Base-by-base conservation (phyloP, 2,329 filamentous ascomycete genomes). In the Fusarium lateritium region DNA sequence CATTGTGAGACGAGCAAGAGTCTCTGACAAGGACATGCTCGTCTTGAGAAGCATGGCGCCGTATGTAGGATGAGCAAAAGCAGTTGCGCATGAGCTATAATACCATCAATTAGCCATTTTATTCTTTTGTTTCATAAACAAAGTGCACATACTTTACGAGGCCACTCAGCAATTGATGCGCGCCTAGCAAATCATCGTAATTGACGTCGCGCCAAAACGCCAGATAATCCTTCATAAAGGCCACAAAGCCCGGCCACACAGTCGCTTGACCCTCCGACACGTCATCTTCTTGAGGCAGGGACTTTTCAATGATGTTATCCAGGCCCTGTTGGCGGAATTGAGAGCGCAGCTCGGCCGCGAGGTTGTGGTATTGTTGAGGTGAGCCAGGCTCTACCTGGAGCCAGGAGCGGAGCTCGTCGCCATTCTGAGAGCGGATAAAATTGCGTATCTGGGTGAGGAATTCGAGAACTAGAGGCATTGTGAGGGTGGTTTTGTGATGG, bases 31-130 rank as follows among this genome's bases (percentile, higher is more conserved):
- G 31, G 92, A 91, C 73, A 97, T 90, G 76, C 94, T 92, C 5
- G 93, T 94, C 42, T 93, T 91, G 40, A 98, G 88, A 73, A 98
- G 89, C 73, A 97, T 86, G 31, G 91, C 87, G 33, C 95, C 95
- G 76, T 94, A 90, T 14, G 89, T 90, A 3, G 91, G 89, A 74
- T 97, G 91, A 8, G 90, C 89, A 47, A 98, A 88, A 1, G 94
- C 94, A 21, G 92, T 92, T 26, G 94, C 92, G 72, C 92, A 96
- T 73, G 94, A 91, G 75, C 93, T 95, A 56, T 24, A 47, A 19
- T 22, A 6, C 22, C 13, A 6, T 10, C 28, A 19, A 47, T 71
- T 54, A 71, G 66, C 26, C 28, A 33, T 15, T 5, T 11, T 33
- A 5, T 21, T 17, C 13, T 26, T 28, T 50, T 9, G 17, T 46